Evolutionary conservation across 805 yeast genomes (phyloP).

Genomic region (Tetrapisispora fleetii): DNA sequence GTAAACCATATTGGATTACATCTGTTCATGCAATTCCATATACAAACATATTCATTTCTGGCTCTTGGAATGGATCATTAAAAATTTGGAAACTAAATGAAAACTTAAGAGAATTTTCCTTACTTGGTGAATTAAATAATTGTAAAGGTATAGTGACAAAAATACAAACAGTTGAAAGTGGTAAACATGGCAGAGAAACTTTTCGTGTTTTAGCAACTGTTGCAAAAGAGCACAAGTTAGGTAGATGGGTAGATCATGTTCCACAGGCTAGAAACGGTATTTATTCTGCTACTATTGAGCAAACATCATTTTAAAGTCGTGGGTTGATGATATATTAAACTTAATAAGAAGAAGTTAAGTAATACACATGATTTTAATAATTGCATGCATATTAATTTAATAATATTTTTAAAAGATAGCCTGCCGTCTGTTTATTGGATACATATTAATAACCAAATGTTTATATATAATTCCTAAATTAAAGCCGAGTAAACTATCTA

Average conservation of each 20-base stretch:
- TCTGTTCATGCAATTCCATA: constrained; percentile 74
- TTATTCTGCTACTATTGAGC: constrained; percentile 42
- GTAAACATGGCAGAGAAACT: constrained; percentile 42
- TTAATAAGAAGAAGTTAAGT: neutral
- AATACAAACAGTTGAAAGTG: constrained; percentile 47
- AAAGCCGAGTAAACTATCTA: neutral
- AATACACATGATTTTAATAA: neutral
- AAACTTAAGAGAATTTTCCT: constrained; percentile 49
- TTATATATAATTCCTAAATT: neutral
- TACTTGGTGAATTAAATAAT: constrained; percentile 45
- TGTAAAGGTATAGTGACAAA: constrained; percentile 64
- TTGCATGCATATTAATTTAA: constrained; percentile 1
- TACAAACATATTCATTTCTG: constrained; percentile 73
- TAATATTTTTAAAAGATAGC: neutral
- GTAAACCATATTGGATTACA: constrained; percentile 81
- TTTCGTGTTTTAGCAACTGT: constrained; percentile 54
- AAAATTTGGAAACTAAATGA: constrained; percentile 70
- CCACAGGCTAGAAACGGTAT: constrained; percentile 68
- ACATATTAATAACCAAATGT: neutral
- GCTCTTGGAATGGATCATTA: constrained; percentile 77
- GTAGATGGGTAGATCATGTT: constrained; percentile 67
- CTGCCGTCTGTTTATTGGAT: neutral
- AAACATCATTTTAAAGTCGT: constrained; percentile 15
- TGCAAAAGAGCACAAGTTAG: constrained; percentile 79
- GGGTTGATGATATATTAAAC: neutral